Conservation (phyloP, 768 basidiomycete genomes). For the Trametes coccinea region DNA sequence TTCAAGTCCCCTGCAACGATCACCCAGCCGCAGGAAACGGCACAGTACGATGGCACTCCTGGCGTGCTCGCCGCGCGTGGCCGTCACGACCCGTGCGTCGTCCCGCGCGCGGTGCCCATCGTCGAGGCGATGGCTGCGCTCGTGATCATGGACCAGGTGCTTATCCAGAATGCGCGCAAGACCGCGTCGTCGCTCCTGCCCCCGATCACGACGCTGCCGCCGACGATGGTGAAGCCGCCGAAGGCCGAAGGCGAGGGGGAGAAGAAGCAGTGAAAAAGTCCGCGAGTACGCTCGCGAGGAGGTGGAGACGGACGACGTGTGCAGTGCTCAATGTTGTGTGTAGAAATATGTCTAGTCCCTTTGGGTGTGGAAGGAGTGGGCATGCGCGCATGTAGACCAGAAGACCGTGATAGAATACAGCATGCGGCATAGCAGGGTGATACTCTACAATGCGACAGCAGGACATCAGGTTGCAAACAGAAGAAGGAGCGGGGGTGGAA, state of each 20-base stretch:
- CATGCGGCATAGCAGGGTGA: slow-evolving; percentile 1
- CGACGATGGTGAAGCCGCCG: slow-evolving; percentile 80
- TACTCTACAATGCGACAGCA: slow-evolving; percentile 11
- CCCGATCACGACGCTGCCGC: slow-evolving; percentile 83
- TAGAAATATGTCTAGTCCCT: no score
- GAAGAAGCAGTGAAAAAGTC: background rate
- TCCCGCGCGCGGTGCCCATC: slow-evolving; percentile 95
- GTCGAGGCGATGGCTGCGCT: slow-evolving; percentile 97
- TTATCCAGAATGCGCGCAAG: slow-evolving; percentile 85
- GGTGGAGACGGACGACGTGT: no score
- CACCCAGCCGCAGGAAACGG: slow-evolving; percentile 86
- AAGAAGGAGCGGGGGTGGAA: slow-evolving; percentile 2
- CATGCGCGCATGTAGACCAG: background rate
- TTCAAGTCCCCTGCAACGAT: slow-evolving; percentile 99
- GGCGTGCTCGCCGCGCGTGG: slow-evolving; percentile 90
- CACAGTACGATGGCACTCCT: slow-evolving; percentile 88
- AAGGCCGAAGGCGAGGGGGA: slow-evolving; percentile 1
- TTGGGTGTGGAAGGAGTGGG: background rate
- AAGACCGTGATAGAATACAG: slow-evolving; percentile 7
- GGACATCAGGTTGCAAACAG: background rate
- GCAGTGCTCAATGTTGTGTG: no score
- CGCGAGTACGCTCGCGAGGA: background rate
- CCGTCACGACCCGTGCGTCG: slow-evolving; percentile 96
- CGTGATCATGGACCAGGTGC: slow-evolving; percentile 91
- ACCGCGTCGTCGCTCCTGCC: slow-evolving; percentile 79